A percentile compares a stretch with the other conserved stretches of the same genome.
Evolutionary conservation across 2,329 filamentous ascomycete genomes (phyloP).

Genomic region (Fusarium sp.): DNA sequence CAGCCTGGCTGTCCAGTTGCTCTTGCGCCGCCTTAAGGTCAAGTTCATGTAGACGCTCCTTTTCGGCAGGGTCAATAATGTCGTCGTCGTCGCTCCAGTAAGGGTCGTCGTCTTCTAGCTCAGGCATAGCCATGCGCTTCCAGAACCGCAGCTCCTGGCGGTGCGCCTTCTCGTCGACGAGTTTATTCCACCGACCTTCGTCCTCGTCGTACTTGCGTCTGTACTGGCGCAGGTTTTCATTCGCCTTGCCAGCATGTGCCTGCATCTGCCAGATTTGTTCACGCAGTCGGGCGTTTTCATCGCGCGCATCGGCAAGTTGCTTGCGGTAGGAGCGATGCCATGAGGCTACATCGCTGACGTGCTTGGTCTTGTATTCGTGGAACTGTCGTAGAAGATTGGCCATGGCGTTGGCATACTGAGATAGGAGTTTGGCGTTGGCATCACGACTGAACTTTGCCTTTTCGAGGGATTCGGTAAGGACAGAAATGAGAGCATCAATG

Average conservation of each 20-base stretch:
- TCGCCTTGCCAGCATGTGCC: conserved; percentile 67
- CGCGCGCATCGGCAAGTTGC: conserved; percentile 72
- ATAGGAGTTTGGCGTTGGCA: conserved; percentile 68
- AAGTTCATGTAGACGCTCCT: conserved; percentile 64
- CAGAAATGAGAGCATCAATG: conserved; percentile 69
- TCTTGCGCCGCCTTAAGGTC: conserved; percentile 59
- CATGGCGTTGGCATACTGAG: conserved; percentile 68
- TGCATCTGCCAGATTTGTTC: conserved; percentile 77
- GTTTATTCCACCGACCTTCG: conserved; percentile 63
- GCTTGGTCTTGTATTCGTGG: conserved; percentile 73
- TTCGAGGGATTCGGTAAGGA: conserved; percentile 71
- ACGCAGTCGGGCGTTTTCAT: conserved; percentile 70
- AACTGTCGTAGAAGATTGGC: conserved; percentile 70
- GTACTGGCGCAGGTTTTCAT: conserved; percentile 67
- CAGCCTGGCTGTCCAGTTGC: conserved; percentile 50
- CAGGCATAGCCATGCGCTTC: conserved; percentile 74
- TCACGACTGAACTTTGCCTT: conserved; percentile 70
- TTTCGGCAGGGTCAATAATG: conserved; percentile 69
- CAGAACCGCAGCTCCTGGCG: conserved; percentile 72
- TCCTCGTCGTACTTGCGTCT: conserved; percentile 68
- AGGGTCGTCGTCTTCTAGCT: conserved; percentile 67
- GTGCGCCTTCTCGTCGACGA: conserved; percentile 62
- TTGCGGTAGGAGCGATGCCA: conserved; percentile 75
- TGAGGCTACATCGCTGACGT: conserved; percentile 68
- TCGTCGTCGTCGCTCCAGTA: conserved; percentile 75